Base-by-base conservation (phyloP, 2,329 filamentous ascomycete species). In the Metarhizium sp. region DNA sequence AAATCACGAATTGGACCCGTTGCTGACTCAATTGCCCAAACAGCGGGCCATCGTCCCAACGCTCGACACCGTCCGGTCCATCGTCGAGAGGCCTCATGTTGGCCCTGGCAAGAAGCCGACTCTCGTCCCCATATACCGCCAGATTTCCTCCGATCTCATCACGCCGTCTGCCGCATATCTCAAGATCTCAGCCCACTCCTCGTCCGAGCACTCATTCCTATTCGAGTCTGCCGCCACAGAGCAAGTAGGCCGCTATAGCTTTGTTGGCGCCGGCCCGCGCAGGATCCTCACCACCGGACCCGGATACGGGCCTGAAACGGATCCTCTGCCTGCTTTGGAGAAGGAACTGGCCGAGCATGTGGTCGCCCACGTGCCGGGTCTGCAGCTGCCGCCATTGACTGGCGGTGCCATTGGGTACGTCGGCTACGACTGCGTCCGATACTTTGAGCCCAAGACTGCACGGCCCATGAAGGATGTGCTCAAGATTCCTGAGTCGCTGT, bases 371-470 rank as follows among this genome's bases (percentile, higher is more conserved):
- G 83, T 99, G 3, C 92, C 94, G 0, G 89, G 86, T 1, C 75
- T 97, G 65, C 82, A 81, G 64, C 79, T 99, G 42, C 94, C 94
- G 52, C 88, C 90, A 30, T 76, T 99, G 73, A 90, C 89, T 0
- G 94, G 92, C 45, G 94, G 94, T 51, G 94, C 92, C 13, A 90
- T 99, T 64, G 94, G 94, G 57, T 99, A 97, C 70, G 90, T 97
- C 6, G 92, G 92, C 53, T 99, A 99, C 68, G 94, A 99, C 69
- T 99, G 94, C 71, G 90, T 99, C 64, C 86, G 87, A 67, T 97
- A 97, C 73, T 99, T 99, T 63, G 94, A 99, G 77, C 94, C 94
- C 59, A 95, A 92, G 79, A 97, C 94, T n/a, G 86, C 85, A 30
- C 82, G 91, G 51, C 84, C 90, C 2, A 84, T 96, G 77, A 87